A percentile compares a stretch with the other conserved stretches of the same genome.
Evolutionary conservation across 139 green algal genomes (phyloP).

Genomic region (Auxenochlorella protothecoides): DNA sequence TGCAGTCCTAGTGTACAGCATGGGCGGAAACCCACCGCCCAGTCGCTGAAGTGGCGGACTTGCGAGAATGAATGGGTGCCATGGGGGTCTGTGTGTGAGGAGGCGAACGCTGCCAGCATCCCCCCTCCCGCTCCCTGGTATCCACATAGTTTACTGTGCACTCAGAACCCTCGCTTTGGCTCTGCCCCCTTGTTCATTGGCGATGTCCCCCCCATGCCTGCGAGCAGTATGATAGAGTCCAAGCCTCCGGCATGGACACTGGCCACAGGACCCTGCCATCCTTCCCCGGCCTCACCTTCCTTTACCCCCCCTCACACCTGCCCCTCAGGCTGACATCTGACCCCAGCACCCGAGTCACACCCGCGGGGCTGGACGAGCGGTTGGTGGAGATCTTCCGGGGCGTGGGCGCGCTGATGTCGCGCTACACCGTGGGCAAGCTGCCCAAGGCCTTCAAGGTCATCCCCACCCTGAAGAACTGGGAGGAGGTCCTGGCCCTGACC

Average conservation of each 20-base stretch:
- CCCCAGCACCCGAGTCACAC: neutral
- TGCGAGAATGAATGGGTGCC: slow-evolving; percentile 7
- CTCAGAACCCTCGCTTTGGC: too few relatives aligned
- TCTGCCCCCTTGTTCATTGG: too few relatives aligned
- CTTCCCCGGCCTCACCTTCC: too few relatives aligned
- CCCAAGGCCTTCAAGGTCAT: slow-evolving; percentile 99
- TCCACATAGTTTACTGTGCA: too few relatives aligned
- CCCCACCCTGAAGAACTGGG: slow-evolving; percentile 90
- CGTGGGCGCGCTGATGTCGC: slow-evolving; percentile 51
- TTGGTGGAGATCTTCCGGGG: slow-evolving; percentile 63
- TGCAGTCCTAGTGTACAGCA: slow-evolving; percentile 40
- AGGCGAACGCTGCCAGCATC: neutral
- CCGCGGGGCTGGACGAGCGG: slow-evolving; percentile 57
- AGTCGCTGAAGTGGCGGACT: slow-evolving; percentile 30
- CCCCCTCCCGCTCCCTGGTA: neutral
- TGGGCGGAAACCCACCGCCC: slow-evolving; percentile 3
- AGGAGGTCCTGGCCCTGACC: slow-evolving; percentile 93
- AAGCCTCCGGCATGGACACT: too few relatives aligned
- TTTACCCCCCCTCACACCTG: neutral
- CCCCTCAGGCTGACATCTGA: neutral
- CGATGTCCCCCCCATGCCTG: too few relatives aligned
- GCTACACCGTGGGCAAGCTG: slow-evolving; percentile 75
- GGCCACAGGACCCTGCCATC: too few relatives aligned
- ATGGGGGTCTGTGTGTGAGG: too few relatives aligned
- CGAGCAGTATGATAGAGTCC: too few relatives aligned